Evolutionary conservation across 2,329 filamentous ascomycete species (phyloP).

Genomic region (Elsinoe batatas): DNA sequence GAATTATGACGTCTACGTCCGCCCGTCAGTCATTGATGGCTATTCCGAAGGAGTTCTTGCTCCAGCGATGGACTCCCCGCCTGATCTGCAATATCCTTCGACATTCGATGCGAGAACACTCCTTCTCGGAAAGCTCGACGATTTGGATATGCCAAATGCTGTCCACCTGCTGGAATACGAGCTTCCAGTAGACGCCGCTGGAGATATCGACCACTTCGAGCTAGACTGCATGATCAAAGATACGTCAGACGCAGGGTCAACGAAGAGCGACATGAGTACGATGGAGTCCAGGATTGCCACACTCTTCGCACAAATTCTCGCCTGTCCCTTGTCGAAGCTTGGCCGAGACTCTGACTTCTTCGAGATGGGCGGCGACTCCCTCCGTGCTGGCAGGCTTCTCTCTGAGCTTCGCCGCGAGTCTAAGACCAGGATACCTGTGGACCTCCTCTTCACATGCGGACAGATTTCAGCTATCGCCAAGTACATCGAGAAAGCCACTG

Average conservation of each 20-base stretch:
- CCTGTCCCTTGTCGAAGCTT: constrained; percentile 32
- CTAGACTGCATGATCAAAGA: constrained; percentile 14
- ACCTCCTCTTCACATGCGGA: constrained; percentile 42
- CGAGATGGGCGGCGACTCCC: constrained; percentile 44
- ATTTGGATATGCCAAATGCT: constrained; percentile 23
- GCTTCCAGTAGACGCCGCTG: constrained; percentile 20
- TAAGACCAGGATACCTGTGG: constrained; percentile 40
- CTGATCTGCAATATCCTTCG: constrained; percentile 9
- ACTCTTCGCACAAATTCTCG: constrained; percentile 39
- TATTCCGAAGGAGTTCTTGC: constrained; percentile 29
- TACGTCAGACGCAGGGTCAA: constrained; percentile 17
- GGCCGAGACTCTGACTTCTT: constrained; percentile 41
- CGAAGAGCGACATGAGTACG: constrained; percentile 18
- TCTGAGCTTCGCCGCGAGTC: constrained; percentile 44
- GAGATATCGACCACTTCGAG: constrained; percentile 20
- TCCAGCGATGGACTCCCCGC: constrained; percentile 15
- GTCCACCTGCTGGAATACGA: constrained; percentile 22
- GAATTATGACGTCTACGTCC: constrained; percentile 21
- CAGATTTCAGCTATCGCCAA: constrained; percentile 34
- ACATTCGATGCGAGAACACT: constrained; percentile 13
- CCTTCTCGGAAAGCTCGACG: constrained; percentile 20
- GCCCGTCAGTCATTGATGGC: constrained; percentile 21
- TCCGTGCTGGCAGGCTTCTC: constrained; percentile 44
- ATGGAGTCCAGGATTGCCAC: constrained; percentile 34
- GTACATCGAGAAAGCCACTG: constrained; percentile 27